Base-by-base conservation (phyloP, 768 basidiomycete species). In the Tricholoma matsutake region DNA sequence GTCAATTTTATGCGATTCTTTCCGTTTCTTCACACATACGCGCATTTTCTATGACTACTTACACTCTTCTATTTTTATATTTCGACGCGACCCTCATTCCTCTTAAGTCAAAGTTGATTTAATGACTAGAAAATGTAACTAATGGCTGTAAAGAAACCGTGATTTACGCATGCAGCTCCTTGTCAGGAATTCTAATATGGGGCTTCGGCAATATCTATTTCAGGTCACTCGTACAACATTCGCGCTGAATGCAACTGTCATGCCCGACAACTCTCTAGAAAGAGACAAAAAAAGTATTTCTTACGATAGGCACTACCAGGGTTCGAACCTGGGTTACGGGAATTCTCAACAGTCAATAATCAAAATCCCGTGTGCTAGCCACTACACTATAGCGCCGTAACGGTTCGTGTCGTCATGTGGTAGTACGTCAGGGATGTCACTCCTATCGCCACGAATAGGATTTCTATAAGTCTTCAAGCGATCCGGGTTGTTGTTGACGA, bases 241-340 rank as follows among this genome's bases (percentile, higher is more conserved):
- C 22, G 3, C 22, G 22, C 22, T 25, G 22, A 25, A 25, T 25
- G 22, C n/a, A n/a, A n/a, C n/a, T n/a, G n/a, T n/a, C n/a, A n/a
- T n/a, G n/a, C n/a, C n/a, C n/a, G n/a, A n/a, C n/a, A n/a, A n/a
- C n/a, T n/a, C n/a, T n/a, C n/a, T n/a, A n/a, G n/a, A n/a, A n/a
- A n/a, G n/a, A n/a, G n/a, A n/a, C n/a, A n/a, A n/a, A n/a, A n/a
- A n/a, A n/a, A n/a, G n/a, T n/a, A n/a, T n/a, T n/a, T n/a, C n/a
- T n/a, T n/a, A n/a, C n/a, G n/a, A n/a, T 25, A 56, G 55, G 55
- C 41, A 31, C 55, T 56, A 56, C 55, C 55, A 56, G 55, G 55
- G 55, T 39, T 56, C 55, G 55, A 56, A 56, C 55, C 55, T 56
- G 55, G 55, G 55, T 56, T 56, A 25, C 55, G 55, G 55, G 55